A percentile compares a stretch with the other conserved stretches of the same genome.
These are phyloP conservation scores for Scedosporium boydii DNA, from an alignment of 2,329 filamentous ascomycete genomes.

Conservation along the genomic window DNA sequence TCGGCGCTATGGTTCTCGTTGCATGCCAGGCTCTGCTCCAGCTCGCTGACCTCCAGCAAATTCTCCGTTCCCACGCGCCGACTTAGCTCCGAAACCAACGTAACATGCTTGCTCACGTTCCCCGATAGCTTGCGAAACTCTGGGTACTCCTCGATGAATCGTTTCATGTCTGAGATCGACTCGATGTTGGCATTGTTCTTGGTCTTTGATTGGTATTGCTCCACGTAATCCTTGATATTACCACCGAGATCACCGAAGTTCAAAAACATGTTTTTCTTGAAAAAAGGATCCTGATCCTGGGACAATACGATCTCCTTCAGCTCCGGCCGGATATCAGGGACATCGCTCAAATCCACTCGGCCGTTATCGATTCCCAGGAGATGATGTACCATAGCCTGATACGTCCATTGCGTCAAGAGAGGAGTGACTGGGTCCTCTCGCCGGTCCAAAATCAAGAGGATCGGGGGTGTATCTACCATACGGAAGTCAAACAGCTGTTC, in stretches of 20 bases:
- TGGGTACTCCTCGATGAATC: slow-evolving; percentile 97
- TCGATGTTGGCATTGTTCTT: slow-evolving; percentile 94
- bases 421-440: slow-evolving; percentile 93
- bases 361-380: slow-evolving; percentile 89
- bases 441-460: slow-evolving; percentile 81
- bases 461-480: slow-evolving; percentile 87
- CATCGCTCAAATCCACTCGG: slow-evolving; percentile 76
- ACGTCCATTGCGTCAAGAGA: slow-evolving; percentile 94
- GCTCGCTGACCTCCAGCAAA: slow-evolving; percentile 89
- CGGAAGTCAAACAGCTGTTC: slow-evolving; percentile 95
- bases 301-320: slow-evolving; percentile 90
- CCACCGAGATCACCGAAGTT: slow-evolving; percentile 94
- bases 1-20: slow-evolving; percentile 91
- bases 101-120: slow-evolving; percentile 98
- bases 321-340: slow-evolving; percentile 77
- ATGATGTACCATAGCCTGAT: slow-evolving; percentile 99
- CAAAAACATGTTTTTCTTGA: slow-evolving; percentile 97
- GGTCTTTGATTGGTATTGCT: slow-evolving; percentile 96
- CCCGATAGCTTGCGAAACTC: slow-evolving; percentile 95
- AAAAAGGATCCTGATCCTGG: slow-evolving; percentile 96
- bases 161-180: slow-evolving; percentile 97
- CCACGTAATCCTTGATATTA: slow-evolving; percentile 96
- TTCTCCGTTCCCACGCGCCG: slow-evolving; percentile 77
- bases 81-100: slow-evolving; percentile 86
- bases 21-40: slow-evolving; percentile 93